These are phyloP conservation scores for Ceriops zippeliana DNA, from an alignment of 345 rosid genomes.

Conservation along the genomic window DNA sequence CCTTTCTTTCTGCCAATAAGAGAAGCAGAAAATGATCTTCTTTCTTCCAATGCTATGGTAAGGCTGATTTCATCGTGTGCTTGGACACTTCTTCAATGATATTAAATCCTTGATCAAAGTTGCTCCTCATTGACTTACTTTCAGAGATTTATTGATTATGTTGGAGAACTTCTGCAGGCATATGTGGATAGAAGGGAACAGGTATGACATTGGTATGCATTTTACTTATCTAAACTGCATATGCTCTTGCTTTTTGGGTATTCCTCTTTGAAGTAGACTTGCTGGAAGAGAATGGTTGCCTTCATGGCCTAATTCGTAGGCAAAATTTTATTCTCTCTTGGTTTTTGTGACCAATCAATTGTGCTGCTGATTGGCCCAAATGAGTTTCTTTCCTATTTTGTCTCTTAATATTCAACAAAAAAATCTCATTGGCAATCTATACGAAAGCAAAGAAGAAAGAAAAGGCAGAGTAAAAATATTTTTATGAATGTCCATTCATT, in stretches of 20 bases:
- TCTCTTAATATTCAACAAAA: neutral
- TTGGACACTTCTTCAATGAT: neutral
- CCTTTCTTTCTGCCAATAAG: constrained; percentile 90
- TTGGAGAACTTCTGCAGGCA: constrained; percentile 87
- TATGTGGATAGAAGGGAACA: constrained; percentile 92
- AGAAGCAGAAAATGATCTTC: constrained; percentile 89
- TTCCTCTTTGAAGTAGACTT: constrained; percentile 1
- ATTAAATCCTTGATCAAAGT: constrained; percentile 8
- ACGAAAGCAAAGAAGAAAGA: neutral
- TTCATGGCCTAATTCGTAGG: no score
- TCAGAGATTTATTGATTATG: constrained; percentile 85
- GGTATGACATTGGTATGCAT: constrained; percentile 41
- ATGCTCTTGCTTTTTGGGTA: neutral
- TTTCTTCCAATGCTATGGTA: constrained; percentile 85
- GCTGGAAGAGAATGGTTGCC: neutral
- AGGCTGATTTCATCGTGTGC: constrained; percentile 30
- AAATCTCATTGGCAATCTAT: neutral
- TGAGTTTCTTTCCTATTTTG: neutral
- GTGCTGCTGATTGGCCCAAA: neutral
- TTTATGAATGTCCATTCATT: neutral
- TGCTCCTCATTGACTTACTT: constrained; percentile 23
- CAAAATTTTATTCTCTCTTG: no score
- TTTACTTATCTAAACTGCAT: neutral
- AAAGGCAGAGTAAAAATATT: neutral
- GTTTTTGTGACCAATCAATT: no score